Evolutionary conservation across 2,329 filamentous ascomycete species (phyloP).

Genomic region (Colletotrichum eremochloae): DNA sequence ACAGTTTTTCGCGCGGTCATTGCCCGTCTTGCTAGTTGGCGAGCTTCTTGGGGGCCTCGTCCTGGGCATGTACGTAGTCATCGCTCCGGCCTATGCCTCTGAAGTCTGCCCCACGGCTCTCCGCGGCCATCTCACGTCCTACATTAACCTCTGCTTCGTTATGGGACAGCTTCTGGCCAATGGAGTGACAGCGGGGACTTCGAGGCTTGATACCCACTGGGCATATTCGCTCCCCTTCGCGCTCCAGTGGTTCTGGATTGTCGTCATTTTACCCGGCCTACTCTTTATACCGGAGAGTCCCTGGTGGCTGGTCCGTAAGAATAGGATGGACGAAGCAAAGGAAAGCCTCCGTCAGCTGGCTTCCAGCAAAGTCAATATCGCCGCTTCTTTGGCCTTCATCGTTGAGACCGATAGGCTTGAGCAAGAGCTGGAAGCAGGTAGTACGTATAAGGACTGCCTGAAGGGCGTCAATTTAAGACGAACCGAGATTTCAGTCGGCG

Average conservation of each 20-base stretch:
- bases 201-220: constrained; percentile 58
- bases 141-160: constrained; percentile 73
- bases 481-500: constrained; percentile 70
- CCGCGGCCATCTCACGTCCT: constrained; percentile 69
- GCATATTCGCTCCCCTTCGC: constrained; percentile 64
- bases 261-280: constrained; percentile 59
- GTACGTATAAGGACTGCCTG: constrained; percentile 65
- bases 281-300: constrained; percentile 64
- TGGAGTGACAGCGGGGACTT: constrained; percentile 59
- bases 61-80: constrained; percentile 72
- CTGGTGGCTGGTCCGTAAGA: constrained; percentile 63
- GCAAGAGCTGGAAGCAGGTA: constrained; percentile 61
- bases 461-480: constrained; percentile 63
- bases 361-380: constrained; percentile 59
- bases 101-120: constrained; percentile 72
- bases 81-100: constrained; percentile 70
- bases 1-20: constrained; percentile 71
- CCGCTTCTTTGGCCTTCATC: constrained; percentile 67
- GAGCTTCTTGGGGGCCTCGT: constrained; percentile 73
- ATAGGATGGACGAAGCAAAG: constrained; percentile 56
- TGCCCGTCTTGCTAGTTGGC: constrained; percentile 69
- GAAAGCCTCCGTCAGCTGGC: constrained; percentile 59
- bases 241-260: constrained; percentile 65
- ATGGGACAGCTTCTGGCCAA: constrained; percentile 71
- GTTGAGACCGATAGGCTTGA: constrained; percentile 70